Evolutionary conservation across 306 rosid species (phyloP).

Genomic region (Vigna angularis): DNA sequence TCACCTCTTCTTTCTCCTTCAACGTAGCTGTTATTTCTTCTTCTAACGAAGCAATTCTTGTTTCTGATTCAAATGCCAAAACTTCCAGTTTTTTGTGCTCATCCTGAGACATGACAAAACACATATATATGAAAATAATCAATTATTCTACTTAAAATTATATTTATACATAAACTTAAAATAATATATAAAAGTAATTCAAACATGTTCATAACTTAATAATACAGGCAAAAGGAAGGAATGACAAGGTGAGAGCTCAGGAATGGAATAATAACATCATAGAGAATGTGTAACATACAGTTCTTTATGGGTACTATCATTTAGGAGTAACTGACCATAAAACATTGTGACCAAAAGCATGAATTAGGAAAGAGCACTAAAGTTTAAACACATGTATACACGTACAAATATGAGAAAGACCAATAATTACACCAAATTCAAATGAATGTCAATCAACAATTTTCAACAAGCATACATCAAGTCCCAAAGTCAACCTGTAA

Average conservation of each 20-base stretch:
- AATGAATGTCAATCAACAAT: constrained; percentile 19
- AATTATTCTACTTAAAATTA: constrained; percentile 3
- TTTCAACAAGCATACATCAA: constrained; percentile 37
- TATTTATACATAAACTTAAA: not conserved
- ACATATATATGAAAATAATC: not conserved
- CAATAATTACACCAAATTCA: constrained; percentile 17
- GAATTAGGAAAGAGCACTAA: not conserved
- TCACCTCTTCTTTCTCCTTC: constrained; percentile 67
- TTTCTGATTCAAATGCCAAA: constrained; percentile 73
- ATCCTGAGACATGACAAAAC: constrained; percentile 61
- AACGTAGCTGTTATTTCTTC: constrained; percentile 57
- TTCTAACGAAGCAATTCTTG: constrained; percentile 69
- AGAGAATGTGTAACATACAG: constrained; percentile 2
- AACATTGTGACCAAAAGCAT: constrained; percentile 3
- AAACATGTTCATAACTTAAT: constrained; percentile 14
- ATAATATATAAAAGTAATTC: constrained; percentile 12
- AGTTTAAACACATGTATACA: constrained; percentile 2
- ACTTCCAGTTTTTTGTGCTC: constrained; percentile 76
- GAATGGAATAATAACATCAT: constrained; percentile 16
- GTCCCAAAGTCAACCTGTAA: constrained; percentile 60
- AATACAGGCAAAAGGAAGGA: not conserved
- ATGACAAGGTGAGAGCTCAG: constrained; percentile 19
- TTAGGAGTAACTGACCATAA: constrained; percentile 18
- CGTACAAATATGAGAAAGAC: not conserved
- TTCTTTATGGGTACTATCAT: not conserved